Percentiles rank a stretch among this genome's conserved stretches.
Evolutionary conservation across 169 alveolate species (phyloP).

Genomic region (Eimeria acervulina): DNA sequence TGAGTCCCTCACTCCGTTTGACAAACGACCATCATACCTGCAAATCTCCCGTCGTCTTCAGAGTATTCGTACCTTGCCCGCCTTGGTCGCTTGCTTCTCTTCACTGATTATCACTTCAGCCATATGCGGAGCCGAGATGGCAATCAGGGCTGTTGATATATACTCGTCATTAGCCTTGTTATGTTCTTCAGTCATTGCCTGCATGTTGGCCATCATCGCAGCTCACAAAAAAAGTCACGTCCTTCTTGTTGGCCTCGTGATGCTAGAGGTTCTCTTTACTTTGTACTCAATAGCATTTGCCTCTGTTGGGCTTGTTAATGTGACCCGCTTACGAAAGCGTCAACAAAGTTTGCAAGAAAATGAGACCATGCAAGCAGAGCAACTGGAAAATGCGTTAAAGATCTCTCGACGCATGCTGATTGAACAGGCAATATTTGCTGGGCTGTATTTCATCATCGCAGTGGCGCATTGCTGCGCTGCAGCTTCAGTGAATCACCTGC

Average conservation of each 20-base stretch:
- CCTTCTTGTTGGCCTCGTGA: constrained; percentile 59
- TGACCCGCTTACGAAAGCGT: neutral
- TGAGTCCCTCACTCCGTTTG: constrained; percentile 12
- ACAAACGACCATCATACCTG: constrained; percentile 35
- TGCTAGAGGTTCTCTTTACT: constrained; percentile 42
- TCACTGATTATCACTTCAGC: constrained; percentile 49
- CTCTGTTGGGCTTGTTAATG: constrained; percentile 35
- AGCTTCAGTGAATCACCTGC: constrained; percentile 64
- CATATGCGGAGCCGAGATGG: constrained; percentile 43
- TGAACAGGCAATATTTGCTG: constrained; percentile 41
- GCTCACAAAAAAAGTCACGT: constrained; percentile 48
- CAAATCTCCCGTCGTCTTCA: constrained; percentile 30
- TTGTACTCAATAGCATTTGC: constrained; percentile 66
- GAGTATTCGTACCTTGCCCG: constrained; percentile 44
- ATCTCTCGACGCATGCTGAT: constrained; percentile 2
- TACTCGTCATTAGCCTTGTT: constrained; percentile 14
- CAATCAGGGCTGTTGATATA: constrained; percentile 7
- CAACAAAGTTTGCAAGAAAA: neutral
- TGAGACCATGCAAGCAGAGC: constrained; percentile 49
- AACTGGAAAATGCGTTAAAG: constrained; percentile 50
- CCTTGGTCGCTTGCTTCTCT: constrained; percentile 23
- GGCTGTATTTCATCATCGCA: constrained; percentile 53
- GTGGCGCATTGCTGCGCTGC: constrained; percentile 75
- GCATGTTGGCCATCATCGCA: constrained; percentile 17
- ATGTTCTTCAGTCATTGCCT: constrained; percentile 19